phyloP scores from a whole-genome alignment of 73 alveolate species.

The Stentor coeruleus region DNA sequence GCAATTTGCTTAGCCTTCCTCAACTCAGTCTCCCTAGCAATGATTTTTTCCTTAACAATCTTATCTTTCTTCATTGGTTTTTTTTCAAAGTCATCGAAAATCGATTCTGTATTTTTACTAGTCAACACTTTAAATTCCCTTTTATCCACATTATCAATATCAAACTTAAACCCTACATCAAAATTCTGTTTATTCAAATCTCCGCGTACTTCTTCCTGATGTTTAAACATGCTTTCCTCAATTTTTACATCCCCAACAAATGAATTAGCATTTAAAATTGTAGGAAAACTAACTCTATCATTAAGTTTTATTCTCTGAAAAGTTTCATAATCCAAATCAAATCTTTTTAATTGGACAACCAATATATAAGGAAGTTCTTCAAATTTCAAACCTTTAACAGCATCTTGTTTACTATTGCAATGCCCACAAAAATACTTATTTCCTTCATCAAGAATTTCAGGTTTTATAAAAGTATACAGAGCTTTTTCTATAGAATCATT shows the following conservation, averaged over 20 bases:
- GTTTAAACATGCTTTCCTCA: conserved; percentile 36
- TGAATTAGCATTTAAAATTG: conserved; percentile 53
- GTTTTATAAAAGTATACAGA: conserved; percentile 75
- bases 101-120: neutral
- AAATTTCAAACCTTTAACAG: conserved; percentile 78
- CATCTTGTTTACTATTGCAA: conserved; percentile 84
- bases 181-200: neutral
- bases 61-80: neutral
- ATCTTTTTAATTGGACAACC: conserved; percentile 72
- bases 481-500: conserved; percentile 85
- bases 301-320: conserved; percentile 64
- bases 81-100: neutral
- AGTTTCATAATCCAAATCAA: conserved; percentile 74
- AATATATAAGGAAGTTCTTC: conserved; percentile 67
- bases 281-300: conserved; percentile 70
- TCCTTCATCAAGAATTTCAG: conserved; percentile 73
- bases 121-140: neutral
- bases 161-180: neutral
- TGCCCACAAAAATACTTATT: conserved; percentile 79
- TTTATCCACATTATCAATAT: neutral
- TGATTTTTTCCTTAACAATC: neutral
- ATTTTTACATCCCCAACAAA: conserved; percentile 43
- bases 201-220: neutral
- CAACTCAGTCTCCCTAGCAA: conserved; percentile 26
- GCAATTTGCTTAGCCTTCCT: conserved; percentile 38